Base-by-base conservation (phyloP, 495 filamentous ascomycete species). In the Lasiosphaeris hirsuta region DNA sequence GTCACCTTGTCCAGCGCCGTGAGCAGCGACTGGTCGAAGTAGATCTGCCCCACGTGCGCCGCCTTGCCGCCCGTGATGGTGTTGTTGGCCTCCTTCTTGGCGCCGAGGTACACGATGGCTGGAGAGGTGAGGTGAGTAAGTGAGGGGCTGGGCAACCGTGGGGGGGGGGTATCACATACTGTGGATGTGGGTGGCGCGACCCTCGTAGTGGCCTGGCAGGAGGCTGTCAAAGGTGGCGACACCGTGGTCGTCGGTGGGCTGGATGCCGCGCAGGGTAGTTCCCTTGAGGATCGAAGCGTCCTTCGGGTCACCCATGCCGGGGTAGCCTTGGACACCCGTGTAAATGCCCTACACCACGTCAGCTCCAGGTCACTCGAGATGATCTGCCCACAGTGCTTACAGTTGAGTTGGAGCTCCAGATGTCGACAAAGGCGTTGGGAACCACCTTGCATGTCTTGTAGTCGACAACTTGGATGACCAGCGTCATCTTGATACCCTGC, bases 401-500 rank as follows among this genome's bases (percentile, higher is more conserved):
- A 58, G 78, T 84, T 5, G 65, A 49, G 44, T 71, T 72, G 51
- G 69, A 73, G 58, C 69, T 79, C 83, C 85, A 86, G 52, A 85
- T 68, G 54, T 88, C 86, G 38, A 85, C 72, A 57, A 78, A 87
- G 52, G 81, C 73, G 56, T 81, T 73, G 1, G 78, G 71, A 4
- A 86, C 72, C 1, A 80, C 75, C 50, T 85, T 63, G 73, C 83
- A 88, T 52, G 78, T 84, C 57, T 78, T 78, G 63, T 72, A 77
- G 67, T 87, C 80, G 56, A 86, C 76, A 15, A 87, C 66, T 61
- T 85, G 82, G 65, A 86, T 77, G 58, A 83, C 84, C 47, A 87
- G 71, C 37, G 78, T 81, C 47, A 86, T 70, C 37, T 78, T 74
- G 50, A 87, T 75, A 53, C 86, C 85, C 11, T 58, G 60, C 63